Percentiles rank a stretch among this genome's conserved stretches.
These are phyloP conservation scores for Priceomyces medius DNA, from an alignment of 805 yeast species.

Conservation along the genomic window DNA sequence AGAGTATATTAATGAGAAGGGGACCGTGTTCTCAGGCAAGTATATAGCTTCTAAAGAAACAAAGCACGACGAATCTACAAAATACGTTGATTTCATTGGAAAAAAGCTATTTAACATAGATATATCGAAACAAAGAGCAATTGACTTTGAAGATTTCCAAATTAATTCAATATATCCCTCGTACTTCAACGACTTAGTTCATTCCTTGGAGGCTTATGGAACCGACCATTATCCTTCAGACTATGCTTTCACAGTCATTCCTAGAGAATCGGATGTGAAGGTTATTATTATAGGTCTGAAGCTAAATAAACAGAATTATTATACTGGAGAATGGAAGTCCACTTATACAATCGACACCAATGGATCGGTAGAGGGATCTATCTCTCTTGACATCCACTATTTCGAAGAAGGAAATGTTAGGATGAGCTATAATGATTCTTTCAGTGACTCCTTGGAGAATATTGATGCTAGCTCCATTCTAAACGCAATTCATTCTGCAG, in stretches of 20 bases:
- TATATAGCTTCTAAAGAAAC: conserved; percentile 35
- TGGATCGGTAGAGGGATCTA: conserved; percentile 47
- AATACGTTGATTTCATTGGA: conserved; percentile 51
- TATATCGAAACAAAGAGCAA: conserved; percentile 45
- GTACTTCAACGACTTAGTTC: conserved; percentile 28
- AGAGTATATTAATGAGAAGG: conserved; percentile 25
- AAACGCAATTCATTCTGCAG: conserved; percentile 52
- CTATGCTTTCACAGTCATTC: conserved; percentile 45
- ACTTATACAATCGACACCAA: conserved; percentile 47
- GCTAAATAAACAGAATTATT: conserved; percentile 71
- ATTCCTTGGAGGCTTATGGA: conserved; percentile 50
- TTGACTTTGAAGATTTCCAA: conserved; percentile 50
- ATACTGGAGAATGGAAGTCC: conserved; percentile 89
- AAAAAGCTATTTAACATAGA: conserved; percentile 59
- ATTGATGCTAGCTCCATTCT: conserved; percentile 33
- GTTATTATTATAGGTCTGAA: conserved; percentile 70
- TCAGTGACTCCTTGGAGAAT: conserved; percentile 23
- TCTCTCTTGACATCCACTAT: conserved; percentile 79
- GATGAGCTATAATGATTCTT: conserved; percentile 47
- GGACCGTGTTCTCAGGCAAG: conserved; percentile 27
- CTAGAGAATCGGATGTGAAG: conserved; percentile 32
- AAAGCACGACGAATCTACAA: conserved; percentile 36
- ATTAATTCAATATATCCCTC: conserved; percentile 24
- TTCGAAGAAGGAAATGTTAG: conserved; percentile 96
- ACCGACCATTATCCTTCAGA: conserved; percentile 64